Conservation (phyloP, 441 rosid genomes). For the Aquilaria agallochum region DNA sequence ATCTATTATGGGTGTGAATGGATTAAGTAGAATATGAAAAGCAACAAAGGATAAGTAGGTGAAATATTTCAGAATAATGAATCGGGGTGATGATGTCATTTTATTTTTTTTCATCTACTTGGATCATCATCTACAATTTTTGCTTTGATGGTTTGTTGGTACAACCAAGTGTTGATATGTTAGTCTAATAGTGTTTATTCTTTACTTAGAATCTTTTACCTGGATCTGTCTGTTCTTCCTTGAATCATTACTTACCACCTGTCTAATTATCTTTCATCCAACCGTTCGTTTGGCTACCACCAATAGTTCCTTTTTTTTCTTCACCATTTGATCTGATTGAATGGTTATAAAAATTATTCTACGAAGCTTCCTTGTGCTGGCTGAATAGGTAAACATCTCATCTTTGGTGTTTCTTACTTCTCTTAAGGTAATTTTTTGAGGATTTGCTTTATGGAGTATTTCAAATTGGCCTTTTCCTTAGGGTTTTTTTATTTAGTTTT, state of each 20-base stretch:
- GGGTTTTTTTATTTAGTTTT: not conserved
- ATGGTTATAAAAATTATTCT: conserved; percentile 3
- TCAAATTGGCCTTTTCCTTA: conserved; percentile 5
- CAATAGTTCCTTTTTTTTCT: not conserved
- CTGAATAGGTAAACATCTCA: conserved; percentile 5
- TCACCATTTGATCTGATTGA: not conserved
- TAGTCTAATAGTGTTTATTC: too few species aligned
- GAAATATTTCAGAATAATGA: too few species aligned
- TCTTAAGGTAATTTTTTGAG: not conserved
- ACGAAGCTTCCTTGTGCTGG: not conserved
- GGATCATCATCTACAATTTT: too few species aligned
- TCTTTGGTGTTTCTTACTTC: not conserved
- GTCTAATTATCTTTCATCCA: not conserved
- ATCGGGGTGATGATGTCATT: too few species aligned
- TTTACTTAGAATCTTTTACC: too few species aligned
- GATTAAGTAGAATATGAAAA: too few species aligned
- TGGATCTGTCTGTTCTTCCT: not conserved
- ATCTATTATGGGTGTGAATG: too few species aligned
- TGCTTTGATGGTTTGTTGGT: too few species aligned
- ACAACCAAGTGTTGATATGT: too few species aligned
- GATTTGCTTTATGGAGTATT: conserved; percentile 2
- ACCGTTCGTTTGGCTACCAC: too few species aligned
- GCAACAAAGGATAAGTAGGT: too few species aligned
- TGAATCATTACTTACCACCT: conserved; percentile 4
- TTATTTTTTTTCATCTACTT: too few species aligned